A percentile compares a stretch with the other conserved stretches of the same genome.
These are phyloP conservation scores for Macadamia integrifolia DNA, from an alignment of 164 flowering plant species.

Conservation along the genomic window DNA sequence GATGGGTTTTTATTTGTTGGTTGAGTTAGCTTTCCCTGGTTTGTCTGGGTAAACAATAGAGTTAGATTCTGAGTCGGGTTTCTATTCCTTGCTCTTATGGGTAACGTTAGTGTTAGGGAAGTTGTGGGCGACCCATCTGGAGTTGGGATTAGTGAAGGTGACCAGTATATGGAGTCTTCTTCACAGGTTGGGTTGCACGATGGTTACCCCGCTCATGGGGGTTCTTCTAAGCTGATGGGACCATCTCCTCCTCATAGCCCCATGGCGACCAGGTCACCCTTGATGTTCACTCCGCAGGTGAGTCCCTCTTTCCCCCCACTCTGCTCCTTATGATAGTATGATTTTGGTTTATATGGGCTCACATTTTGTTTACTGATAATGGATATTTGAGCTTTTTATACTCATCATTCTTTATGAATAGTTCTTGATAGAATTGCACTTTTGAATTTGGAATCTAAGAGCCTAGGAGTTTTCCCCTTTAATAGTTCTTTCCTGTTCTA, in stretches of 20 bases:
- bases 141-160: conserved; percentile 21
- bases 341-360: too few species aligned
- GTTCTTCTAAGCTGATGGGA: conserved; percentile 45
- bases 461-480: background rate
- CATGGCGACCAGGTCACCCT: conserved; percentile 53
- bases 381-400: background rate
- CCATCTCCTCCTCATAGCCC: conserved; percentile 80
- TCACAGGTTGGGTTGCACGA: conserved; percentile 18
- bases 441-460: conserved; percentile 4
- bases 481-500: background rate
- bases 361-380: background rate
- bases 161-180: conserved; percentile 10
- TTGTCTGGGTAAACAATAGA: background rate
- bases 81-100: conserved; percentile 35
- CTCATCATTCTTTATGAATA: background rate
- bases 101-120: conserved; percentile 76
- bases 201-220: conserved; percentile 25
- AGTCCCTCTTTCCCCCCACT: background rate
- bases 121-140: conserved; percentile 40
- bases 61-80: conserved; percentile 8
- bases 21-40: background rate
- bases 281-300: conserved; percentile 85
- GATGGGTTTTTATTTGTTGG: background rate
- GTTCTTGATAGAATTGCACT: background rate
- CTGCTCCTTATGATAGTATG: too few species aligned